These are phyloP conservation scores for Paramecium sonneborni DNA, from an alignment of 73 alveolate species.

Conservation along the genomic window DNA sequence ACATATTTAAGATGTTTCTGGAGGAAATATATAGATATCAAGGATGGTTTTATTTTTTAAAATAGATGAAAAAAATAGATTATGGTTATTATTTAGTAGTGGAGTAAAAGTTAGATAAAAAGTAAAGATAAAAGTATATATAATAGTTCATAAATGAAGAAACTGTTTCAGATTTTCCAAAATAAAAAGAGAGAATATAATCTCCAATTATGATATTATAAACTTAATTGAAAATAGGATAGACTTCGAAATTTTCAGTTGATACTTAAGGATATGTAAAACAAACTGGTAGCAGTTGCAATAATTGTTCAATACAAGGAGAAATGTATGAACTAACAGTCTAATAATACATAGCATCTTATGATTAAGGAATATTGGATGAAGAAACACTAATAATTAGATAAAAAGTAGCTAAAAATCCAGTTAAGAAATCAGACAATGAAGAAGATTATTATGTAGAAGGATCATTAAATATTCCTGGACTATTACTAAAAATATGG, in stretches of 20 bases:
- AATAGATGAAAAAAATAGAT: conserved; percentile 80
- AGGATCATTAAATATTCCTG: conserved; percentile 37
- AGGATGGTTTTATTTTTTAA: conserved; percentile 86
- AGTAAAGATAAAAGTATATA: not conserved
- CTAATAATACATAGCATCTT: not conserved
- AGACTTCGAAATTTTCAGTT: not conserved
- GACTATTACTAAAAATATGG: conserved; percentile 22
- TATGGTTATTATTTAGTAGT: conserved; percentile 81
- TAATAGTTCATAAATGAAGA: conserved; percentile 46
- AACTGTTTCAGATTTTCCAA: conserved; percentile 25
- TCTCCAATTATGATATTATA: conserved; percentile 37
- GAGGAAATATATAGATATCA: conserved; percentile 80
- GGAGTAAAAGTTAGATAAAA: conserved; percentile 73
- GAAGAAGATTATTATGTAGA: conserved; percentile 57
- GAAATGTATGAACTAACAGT: conserved; percentile 45
- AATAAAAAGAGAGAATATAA: conserved; percentile 7
- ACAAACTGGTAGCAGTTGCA: conserved; percentile 16
- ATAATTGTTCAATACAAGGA: conserved; percentile 35
- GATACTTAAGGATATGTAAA: conserved; percentile 38
- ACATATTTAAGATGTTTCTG: conserved; percentile 82
- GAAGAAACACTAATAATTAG: conserved; percentile 32
- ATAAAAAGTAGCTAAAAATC: conserved; percentile 36
- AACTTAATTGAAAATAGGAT: conserved; percentile 9
- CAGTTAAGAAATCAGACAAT: conserved; percentile 52
- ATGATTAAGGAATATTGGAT: conserved; percentile 36